Evolutionary conservation across 495 filamentous ascomycete species (phyloP).

Genomic region (Podospora pseudocomata): DNA sequence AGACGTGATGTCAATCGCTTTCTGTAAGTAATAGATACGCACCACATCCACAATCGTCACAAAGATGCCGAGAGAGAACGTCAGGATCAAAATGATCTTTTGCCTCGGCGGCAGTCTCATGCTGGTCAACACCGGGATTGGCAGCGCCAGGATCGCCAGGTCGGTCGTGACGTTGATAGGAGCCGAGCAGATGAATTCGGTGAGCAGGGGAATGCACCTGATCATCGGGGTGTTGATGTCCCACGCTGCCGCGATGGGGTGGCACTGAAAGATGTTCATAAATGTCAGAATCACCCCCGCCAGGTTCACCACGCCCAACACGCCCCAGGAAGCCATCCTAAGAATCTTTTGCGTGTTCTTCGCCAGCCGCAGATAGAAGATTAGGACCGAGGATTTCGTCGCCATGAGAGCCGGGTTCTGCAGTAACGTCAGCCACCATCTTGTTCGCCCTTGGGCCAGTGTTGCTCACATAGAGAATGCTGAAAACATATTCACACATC

Average conservation of each 20-base stretch:
- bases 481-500: slow-evolving; percentile 74
- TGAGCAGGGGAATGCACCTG: slow-evolving; percentile 69
- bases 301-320: slow-evolving; percentile 68
- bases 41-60: slow-evolving; percentile 85
- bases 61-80: slow-evolving; percentile 80
- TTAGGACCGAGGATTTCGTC: slow-evolving; percentile 85
- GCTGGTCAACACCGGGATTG: slow-evolving; percentile 79
- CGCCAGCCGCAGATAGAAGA: slow-evolving; percentile 80
- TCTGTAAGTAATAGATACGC: slow-evolving; percentile 83
- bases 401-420: slow-evolving; percentile 87
- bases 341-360: slow-evolving; percentile 66
- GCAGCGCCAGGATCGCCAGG: slow-evolving; percentile 74
- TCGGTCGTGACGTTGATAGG: slow-evolving; percentile 86
- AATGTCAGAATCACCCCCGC: slow-evolving; percentile 77
- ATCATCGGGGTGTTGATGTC: slow-evolving; percentile 41
- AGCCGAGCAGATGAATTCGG: slow-evolving; percentile 77
- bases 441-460: background rate
- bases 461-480: slow-evolving; percentile 76
- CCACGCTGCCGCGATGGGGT: slow-evolving; percentile 64
- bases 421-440: background rate
- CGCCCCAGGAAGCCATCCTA: slow-evolving; percentile 64
- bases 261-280: slow-evolving; percentile 85
- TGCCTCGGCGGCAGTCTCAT: slow-evolving; percentile 81
- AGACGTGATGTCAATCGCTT: slow-evolving; percentile 50
- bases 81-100: slow-evolving; percentile 77